Evolutionary conservation across 805 yeast genomes (phyloP).

Genomic region (Candida silvatica): DNA sequence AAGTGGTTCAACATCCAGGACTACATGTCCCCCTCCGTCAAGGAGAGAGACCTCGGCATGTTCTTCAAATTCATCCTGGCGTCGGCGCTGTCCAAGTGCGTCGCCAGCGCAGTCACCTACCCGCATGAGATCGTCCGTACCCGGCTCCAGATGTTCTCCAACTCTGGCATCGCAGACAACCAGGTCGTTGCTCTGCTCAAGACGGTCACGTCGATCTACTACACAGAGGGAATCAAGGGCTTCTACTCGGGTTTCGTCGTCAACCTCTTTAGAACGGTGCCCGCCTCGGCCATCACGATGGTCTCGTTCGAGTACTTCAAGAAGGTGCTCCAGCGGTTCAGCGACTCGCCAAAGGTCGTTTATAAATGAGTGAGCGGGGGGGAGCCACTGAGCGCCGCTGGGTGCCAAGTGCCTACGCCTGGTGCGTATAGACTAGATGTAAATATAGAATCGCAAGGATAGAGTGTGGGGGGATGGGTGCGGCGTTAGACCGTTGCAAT

Average conservation of each 20-base stretch:
- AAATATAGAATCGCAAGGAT: too few species aligned
- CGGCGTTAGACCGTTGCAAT: too few species aligned
- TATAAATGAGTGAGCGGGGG: too few species aligned
- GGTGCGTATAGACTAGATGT: too few species aligned
- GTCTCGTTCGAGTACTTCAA: conserved; percentile 83
- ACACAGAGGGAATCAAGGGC: conserved; percentile 68
- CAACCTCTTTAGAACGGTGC: conserved; percentile 84
- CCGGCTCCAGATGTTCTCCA: conserved; percentile 59
- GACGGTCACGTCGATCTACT: conserved; percentile 34
- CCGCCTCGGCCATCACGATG: conserved; percentile 91
- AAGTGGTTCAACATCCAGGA: conserved; percentile 27
- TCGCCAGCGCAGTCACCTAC: conserved; percentile 81
- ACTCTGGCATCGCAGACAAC: conserved; percentile 15
- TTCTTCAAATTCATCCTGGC: conserved; percentile 48
- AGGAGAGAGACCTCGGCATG: conserved; percentile 5
- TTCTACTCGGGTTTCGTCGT: conserved; percentile 87
- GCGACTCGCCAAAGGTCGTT: too few species aligned
- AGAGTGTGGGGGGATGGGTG: too few species aligned
- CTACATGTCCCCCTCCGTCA: conserved; percentile 7
- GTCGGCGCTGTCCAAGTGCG: conserved; percentile 75
- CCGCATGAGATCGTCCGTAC: conserved; percentile 95
- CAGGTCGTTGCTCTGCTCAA: conserved; percentile 14
- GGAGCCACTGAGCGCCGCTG: too few species aligned
- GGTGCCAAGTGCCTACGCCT: too few species aligned
- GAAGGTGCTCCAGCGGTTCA: conserved; percentile 32